phyloP scores from a whole-genome alignment of 805 yeast species.

The Tetrapisispora taiwanensis region DNA sequence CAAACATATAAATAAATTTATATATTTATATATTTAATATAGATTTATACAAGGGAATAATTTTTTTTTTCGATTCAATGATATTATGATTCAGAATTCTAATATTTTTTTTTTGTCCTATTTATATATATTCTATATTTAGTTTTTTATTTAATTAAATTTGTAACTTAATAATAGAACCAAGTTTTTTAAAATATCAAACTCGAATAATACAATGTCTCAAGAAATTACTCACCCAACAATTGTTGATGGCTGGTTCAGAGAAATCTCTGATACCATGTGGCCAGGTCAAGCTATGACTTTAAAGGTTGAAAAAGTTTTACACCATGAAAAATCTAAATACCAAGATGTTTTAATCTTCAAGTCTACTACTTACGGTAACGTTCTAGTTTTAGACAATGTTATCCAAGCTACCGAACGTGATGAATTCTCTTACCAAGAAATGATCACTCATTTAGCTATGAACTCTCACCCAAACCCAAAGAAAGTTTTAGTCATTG shows the following conservation, averaged over 20 bases:
- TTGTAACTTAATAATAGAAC: no score
- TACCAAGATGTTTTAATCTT: constrained; percentile 92
- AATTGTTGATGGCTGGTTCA: constrained; percentile 79
- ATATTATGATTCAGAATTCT: no score
- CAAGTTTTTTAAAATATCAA: not conserved
- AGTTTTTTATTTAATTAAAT: no score
- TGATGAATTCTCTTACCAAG: constrained; percentile 96
- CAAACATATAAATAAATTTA: no score
- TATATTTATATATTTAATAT: no score
- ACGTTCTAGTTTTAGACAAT: constrained; percentile 88
- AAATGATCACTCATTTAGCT: constrained; percentile 93
- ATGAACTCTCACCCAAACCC: constrained; percentile 91
- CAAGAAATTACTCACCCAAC: constrained; percentile 35
- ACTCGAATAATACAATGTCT: constrained; percentile 14
- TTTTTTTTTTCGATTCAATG: no score
- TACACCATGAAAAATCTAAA: constrained; percentile 75
- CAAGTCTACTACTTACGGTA: constrained; percentile 89
- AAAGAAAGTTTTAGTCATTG: constrained; percentile 84
- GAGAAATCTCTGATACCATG: constrained; percentile 88
- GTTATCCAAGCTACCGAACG: constrained; percentile 95
- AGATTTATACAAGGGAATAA: no score
- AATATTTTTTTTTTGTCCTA: no score
- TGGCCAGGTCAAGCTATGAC: constrained; percentile 99
- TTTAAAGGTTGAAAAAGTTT: constrained; percentile 73
- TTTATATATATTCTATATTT: no score